phyloP scores from a whole-genome alignment of 2,329 filamentous ascomycete species.

The Cephalotrichum gorgonifer region DNA sequence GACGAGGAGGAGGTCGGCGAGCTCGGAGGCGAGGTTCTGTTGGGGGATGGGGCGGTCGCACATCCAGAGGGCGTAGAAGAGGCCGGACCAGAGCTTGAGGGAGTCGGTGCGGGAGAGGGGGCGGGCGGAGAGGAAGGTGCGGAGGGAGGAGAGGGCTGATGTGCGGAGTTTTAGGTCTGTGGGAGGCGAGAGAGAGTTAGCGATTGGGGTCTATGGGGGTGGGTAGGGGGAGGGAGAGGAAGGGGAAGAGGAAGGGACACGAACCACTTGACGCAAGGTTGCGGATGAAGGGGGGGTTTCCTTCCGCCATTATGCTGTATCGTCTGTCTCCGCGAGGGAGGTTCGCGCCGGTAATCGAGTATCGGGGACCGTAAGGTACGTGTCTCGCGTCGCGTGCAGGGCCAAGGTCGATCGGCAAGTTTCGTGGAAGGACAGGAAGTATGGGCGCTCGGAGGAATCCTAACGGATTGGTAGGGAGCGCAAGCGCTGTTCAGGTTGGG shows the following conservation, averaged over 20 bases:
- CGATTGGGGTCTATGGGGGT: neutral
- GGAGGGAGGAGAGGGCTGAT: constrained; percentile 65
- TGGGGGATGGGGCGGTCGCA: constrained; percentile 82
- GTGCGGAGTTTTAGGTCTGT: constrained; percentile 70
- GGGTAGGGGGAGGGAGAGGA: neutral
- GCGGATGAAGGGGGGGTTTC: constrained; percentile 64
- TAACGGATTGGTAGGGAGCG: too few relatives aligned
- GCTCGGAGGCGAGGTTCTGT: constrained; percentile 68
- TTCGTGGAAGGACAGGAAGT: too few relatives aligned
- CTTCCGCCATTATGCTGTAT: constrained; percentile 26
- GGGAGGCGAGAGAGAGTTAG: constrained; percentile 1
- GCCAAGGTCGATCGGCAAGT: too few relatives aligned
- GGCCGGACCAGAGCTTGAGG: constrained; percentile 86
- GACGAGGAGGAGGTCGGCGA: constrained; percentile 49
- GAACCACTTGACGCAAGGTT: constrained; percentile 76
- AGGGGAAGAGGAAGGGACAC: constrained; percentile 15
- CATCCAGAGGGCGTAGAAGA: constrained; percentile 93
- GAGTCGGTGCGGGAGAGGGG: constrained; percentile 59
- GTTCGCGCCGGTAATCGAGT: too few relatives aligned
- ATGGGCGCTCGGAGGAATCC: too few relatives aligned
- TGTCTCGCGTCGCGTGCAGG: too few relatives aligned
- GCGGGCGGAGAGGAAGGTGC: constrained; percentile 61
- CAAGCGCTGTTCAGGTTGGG: neutral
- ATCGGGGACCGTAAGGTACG: too few relatives aligned
- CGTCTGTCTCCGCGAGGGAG: too few relatives aligned